These are phyloP conservation scores for Suillus variegatus DNA, from an alignment of 768 basidiomycete genomes.

Conservation along the genomic window DNA sequence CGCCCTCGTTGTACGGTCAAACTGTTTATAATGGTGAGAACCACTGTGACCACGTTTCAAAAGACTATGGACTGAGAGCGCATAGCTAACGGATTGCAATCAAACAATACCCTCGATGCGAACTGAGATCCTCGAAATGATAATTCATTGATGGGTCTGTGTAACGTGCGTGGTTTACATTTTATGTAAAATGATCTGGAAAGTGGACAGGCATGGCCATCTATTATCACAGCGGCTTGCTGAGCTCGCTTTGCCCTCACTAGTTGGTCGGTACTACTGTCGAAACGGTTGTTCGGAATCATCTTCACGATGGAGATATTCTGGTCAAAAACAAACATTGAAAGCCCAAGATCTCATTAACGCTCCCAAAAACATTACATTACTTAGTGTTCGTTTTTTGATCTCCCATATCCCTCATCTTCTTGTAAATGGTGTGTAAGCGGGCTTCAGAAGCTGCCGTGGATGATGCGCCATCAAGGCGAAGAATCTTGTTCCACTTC, in stretches of 20 bases:
- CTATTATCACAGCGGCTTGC: background rate
- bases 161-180: no score
- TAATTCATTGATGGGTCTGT: no score
- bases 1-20: no score
- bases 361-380: background rate
- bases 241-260: background rate
- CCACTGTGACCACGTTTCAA: no score
- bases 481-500: background rate
- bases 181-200: no score
- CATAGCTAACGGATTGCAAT: no score
- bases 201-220: no score
- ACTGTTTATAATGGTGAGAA: no score
- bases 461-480: no score
- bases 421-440: background rate
- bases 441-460: background rate
- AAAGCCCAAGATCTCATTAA: background rate
- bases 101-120: no score
- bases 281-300: background rate
- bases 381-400: background rate
- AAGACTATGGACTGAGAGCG: no score
- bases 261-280: background rate
- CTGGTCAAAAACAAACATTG: background rate
- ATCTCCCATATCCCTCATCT: background rate
- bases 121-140: no score
- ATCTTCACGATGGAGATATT: background rate